Base-by-base conservation (phyloP, 441 rosid genomes). In the Jatropha podagrica region DNA sequence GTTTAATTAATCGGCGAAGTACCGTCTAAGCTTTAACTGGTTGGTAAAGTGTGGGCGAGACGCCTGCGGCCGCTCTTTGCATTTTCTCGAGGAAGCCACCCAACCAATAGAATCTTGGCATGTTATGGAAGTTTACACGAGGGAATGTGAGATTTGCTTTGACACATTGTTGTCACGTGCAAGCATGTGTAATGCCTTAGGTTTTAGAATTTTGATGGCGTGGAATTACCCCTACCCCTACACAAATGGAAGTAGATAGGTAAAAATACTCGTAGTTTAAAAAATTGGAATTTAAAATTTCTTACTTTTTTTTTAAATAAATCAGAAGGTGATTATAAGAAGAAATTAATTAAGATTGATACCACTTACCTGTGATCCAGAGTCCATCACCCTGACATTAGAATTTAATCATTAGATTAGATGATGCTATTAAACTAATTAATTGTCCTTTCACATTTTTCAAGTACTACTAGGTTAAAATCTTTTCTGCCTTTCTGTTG, bases 31-130 rank as follows among this genome's bases (percentile, higher is more conserved):
- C 76, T 68, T 66, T 44, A 14, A 62, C 17, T 71, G 79, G 82
- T 83, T 81, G 88, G 88, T 81, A 13, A 74, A 40, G 79, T 74
- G 70, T 75, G 55, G 88, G 79, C 80, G 71, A 67, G 38, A 18
- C 71, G 14, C 40, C n/a, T n/a, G 13, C 12, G 32, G 38, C 71
- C 48, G 37, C 68, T 71, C 64, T 48, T 55, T 27, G 60, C 71
- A 11, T 74, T 71, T 58, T 79, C 54, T 38, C 51, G 27, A 27
- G 49, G 61, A 54, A 44, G 77, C 71, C 58, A 71, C 77, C 65
- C 42, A 23, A 18, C 72, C 67, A 61, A 20, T 68, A 18, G n/a
- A 12, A 8, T 38, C 52, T 66, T 27, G 79, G 78, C 79, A 74
- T 75, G 67, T 73, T 63, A 0, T 13, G 9, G 15, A 41, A 5